Percentiles rank a stretch among this genome's conserved stretches.
Conservation (phyloP, 148 eudicot genomes). For the Rhododendron mucronatum region DNA sequence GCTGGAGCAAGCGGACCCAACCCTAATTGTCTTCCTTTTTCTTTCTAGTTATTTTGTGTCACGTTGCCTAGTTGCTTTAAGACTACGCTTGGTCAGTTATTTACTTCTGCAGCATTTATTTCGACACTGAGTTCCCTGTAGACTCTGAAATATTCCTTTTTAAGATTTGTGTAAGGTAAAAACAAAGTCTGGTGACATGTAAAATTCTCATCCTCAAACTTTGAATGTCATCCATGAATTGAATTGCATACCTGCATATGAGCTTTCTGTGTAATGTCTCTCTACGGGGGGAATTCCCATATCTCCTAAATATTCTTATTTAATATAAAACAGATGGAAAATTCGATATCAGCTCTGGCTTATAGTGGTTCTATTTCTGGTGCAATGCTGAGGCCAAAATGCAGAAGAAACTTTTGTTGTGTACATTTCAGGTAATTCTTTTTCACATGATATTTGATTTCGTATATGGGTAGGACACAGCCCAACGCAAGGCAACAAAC, state of each 20-base stretch:
- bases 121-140: neutral
- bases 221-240: neutral
- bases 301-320: neutral
- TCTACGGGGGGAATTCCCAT: neutral
- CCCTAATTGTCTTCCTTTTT: neutral
- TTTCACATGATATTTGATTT: neutral
- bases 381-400: conserved; percentile 52
- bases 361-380: conserved; percentile 47
- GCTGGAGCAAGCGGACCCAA: neutral
- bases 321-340: conserved; percentile 42
- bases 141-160: neutral
- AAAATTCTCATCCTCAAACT: neutral
- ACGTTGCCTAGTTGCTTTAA: too few relatives aligned
- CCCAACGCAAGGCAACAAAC: neutral
- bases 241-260: neutral
- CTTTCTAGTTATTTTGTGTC: neutral
- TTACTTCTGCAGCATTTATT: neutral
- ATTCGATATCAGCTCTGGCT: conserved; percentile 37
- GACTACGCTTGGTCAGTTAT: neutral
- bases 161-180: neutral
- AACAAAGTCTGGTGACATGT: neutral
- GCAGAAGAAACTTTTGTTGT: conserved; percentile 58
- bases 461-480: neutral
- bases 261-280: neutral
- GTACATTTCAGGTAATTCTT: conserved; percentile 42